These are phyloP conservation scores for Fusarium heterosporum DNA, from an alignment of 2,329 filamentous ascomycete genomes.

Conservation along the genomic window DNA sequence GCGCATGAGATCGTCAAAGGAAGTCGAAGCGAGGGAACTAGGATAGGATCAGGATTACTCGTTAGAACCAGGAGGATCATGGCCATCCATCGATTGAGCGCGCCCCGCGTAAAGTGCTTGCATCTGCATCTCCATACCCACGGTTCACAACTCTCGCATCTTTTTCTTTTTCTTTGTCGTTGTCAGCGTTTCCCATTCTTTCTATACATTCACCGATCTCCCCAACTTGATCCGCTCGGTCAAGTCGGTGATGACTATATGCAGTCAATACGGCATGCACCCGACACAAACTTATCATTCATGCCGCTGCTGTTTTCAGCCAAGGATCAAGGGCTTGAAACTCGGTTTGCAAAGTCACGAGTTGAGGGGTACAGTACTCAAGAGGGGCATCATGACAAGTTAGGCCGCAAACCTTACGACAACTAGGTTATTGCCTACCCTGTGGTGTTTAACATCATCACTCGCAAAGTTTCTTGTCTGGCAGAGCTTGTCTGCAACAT, in stretches of 20 bases:
- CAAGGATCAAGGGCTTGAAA: constrained; percentile 19
- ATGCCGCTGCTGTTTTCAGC: not conserved
- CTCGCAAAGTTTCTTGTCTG: not conserved
- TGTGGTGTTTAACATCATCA: constrained; percentile 3
- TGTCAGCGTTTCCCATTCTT: not conserved
- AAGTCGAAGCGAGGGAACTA: not conserved
- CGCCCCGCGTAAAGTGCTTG: constrained; percentile 43
- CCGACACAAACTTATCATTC: not conserved
- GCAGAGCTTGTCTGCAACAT: not conserved
- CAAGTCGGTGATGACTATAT: not conserved
- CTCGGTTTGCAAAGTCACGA: constrained; percentile 7
- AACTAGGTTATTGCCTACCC: constrained; percentile 10
- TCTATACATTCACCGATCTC: not conserved
- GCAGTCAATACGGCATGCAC: not conserved
- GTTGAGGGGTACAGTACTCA: constrained; percentile 2
- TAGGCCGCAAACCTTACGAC: constrained; percentile 1
- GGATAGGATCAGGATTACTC: too few relatives aligned
- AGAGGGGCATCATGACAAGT: constrained; percentile 11
- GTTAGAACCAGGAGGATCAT: constrained; percentile 12
- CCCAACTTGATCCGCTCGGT: not conserved
- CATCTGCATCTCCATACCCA: constrained; percentile 8
- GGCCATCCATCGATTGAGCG: constrained; percentile 26
- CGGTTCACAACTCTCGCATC: not conserved
- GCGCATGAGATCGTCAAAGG: constrained; percentile 1
- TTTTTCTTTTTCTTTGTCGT: constrained; percentile 2